Conservation (phyloP, 2,329 filamentous ascomycete genomes). For the Fusarium sp. region DNA sequence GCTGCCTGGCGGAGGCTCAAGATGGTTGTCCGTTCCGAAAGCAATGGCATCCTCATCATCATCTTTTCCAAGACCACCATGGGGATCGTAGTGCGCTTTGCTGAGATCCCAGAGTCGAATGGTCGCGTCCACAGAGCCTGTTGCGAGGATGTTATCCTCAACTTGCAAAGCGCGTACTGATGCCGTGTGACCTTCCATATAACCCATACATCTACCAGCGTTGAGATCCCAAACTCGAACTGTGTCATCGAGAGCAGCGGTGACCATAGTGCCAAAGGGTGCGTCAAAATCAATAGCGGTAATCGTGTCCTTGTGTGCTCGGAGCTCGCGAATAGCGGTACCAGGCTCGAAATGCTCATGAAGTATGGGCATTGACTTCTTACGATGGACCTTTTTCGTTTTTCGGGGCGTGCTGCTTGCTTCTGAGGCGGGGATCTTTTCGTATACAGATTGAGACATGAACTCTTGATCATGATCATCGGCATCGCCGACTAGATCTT, state of each 20-base stretch:
- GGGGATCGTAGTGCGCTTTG: constrained; percentile 84
- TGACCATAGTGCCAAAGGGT: constrained; percentile 96
- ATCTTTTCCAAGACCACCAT: constrained; percentile 70
- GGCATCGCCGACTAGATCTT: constrained; percentile 64
- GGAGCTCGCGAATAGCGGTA: constrained; percentile 86
- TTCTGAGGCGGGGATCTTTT: constrained; percentile 78
- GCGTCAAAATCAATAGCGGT: constrained; percentile 95
- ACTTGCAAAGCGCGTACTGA: constrained; percentile 94
- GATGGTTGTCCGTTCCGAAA: constrained; percentile 77
- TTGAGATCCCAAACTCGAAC: constrained; percentile 97
- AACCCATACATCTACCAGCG: constrained; percentile 89
- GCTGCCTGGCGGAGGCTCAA: constrained; percentile 80
- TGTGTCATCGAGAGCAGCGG: constrained; percentile 90
- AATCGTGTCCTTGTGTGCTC: constrained; percentile 88
- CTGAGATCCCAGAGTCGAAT: constrained; percentile 96
- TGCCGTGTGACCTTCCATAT: constrained; percentile 92
- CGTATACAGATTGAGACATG: constrained; percentile 98
- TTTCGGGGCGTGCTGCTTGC: constrained; percentile 62
- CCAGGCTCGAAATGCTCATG: constrained; percentile 96
- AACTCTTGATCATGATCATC: constrained; percentile 70
- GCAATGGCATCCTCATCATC: constrained; percentile 76
- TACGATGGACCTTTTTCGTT: constrained; percentile 68
- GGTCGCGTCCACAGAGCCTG: constrained; percentile 93
- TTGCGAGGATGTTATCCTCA: constrained; percentile 94
- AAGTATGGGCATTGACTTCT: constrained; percentile 91